phyloP scores from a whole-genome alignment of 495 filamentous ascomycete genomes.

The Neurospora sp. region DNA sequence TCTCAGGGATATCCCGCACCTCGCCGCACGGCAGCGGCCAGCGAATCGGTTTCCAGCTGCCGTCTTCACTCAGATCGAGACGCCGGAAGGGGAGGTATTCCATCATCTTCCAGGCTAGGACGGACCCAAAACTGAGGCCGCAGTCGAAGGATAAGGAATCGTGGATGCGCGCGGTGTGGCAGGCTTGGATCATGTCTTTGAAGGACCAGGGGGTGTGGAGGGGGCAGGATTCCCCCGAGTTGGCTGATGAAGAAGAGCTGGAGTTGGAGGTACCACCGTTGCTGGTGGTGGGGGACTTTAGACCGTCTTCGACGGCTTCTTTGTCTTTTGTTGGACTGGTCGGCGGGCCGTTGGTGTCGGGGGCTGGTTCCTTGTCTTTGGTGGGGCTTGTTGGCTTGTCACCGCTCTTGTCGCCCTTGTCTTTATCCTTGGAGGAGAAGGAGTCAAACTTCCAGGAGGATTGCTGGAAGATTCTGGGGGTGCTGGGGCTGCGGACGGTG shows the following conservation, averaged over 20 bases:
- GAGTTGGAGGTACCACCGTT: neutral
- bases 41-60: conserved; percentile 70
- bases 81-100: conserved; percentile 77
- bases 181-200: conserved; percentile 45
- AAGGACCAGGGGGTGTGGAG: conserved; percentile 29
- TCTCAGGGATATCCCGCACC: conserved; percentile 66
- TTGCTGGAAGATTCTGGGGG: conserved; percentile 13
- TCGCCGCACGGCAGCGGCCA: conserved; percentile 78
- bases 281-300: neutral
- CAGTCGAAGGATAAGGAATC: conserved; percentile 63
- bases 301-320: neutral
- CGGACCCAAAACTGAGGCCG: conserved; percentile 47
- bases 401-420: neutral
- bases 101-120: conserved; percentile 73
- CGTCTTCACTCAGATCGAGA: conserved; percentile 67
- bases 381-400: neutral
- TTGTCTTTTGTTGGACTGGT: neutral
- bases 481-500: conserved; percentile 23
- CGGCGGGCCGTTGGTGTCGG: neutral
- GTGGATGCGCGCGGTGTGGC: conserved; percentile 56
- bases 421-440: neutral
- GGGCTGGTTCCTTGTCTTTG: conserved; percentile 4
- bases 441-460: neutral
- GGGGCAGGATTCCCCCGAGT: neutral
- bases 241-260: neutral